Base-by-base conservation (phyloP, 108 stramenopile genomes). In the Nitzschia sp. region DNA sequence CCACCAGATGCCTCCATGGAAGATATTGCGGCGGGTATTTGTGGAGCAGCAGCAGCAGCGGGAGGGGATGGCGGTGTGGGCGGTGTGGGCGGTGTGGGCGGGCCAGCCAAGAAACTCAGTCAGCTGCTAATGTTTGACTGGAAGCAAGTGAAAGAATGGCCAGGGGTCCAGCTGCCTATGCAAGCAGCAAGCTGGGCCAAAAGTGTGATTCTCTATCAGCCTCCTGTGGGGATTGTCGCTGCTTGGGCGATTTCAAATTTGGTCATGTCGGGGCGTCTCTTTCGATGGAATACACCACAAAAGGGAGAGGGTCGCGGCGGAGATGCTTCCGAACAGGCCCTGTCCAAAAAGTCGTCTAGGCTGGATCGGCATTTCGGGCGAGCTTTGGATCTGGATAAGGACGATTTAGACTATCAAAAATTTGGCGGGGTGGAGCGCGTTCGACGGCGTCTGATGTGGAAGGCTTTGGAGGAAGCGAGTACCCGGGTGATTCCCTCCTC, bases 151-250 rank as follows among this genome's bases (percentile, higher is more conserved):
- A 8, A 22, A 50, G 17, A 16, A 16, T 50, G 9, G 48, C 48
- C 48, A 22, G 19, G 9, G 16, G 48, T 50, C 4, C 48, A 50
- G 19, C 19, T 11, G 48, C 48, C 48, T 4, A 4, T 50, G 4
- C 48, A 50, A 50, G 48, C 48, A 16, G 48, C 48, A 16, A 21
- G 17, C 21, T 50, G 9, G 9, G 48, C 48, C 48, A 50, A 50
- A n/a, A 41, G 35, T 35, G 38, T 83, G 23, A 22, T 83, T 9
- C 46, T 62, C 17, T 87, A 85, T 73, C 86, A 86, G 52, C 87
- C 87, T 31, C 90, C 90, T 0, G 87, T 91, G 1, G 90, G 90
- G 15, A 77, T 88, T 56, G 83, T 85, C 1, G 59, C 84, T 8
- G 72, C 73, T 1, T 80, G 61, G 55, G 56, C 68, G 25, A 56